Percentiles rank a stretch among this genome's conserved stretches.
Evolutionary conservation across 164 flowering plant species (phyloP).

Genomic region (Nymphaea colorata): DNA sequence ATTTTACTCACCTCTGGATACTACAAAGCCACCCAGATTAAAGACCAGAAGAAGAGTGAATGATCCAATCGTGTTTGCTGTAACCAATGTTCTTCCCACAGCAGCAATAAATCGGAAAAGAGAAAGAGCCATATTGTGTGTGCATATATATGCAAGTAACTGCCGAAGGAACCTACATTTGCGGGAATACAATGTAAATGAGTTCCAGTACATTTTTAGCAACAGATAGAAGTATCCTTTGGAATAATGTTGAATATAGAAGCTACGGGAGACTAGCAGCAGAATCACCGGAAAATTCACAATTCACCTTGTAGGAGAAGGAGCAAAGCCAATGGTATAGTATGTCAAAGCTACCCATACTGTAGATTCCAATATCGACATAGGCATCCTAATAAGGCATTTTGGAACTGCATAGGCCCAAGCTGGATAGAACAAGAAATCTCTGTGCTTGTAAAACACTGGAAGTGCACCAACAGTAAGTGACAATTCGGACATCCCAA

Average conservation of each 20-base stretch:
- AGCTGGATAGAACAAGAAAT: constrained; percentile 71
- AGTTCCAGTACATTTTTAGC: no score
- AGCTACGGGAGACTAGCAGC: no score
- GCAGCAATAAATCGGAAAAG: constrained; percentile 63
- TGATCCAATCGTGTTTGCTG: constrained; percentile 63
- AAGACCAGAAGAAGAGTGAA: constrained; percentile 44
- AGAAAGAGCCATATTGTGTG: constrained; percentile 89
- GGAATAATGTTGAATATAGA: no score
- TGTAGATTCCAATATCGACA: constrained; percentile 52
- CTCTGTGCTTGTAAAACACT: constrained; percentile 92
- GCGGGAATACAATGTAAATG: no score
- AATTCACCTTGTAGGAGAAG: constrained; percentile 70
- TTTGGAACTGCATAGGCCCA: constrained; percentile 84
- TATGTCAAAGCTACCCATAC: constrained; percentile 64
- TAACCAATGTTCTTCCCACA: constrained; percentile 51
- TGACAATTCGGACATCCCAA: constrained; percentile 81
- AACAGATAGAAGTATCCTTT: no score
- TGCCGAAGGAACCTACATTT: no score
- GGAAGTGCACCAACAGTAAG: constrained; percentile 74
- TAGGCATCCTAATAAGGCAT: constrained; percentile 55
- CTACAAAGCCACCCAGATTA: constrained; percentile 82
- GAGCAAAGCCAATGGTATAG: constrained; percentile 82
- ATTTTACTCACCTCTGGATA: constrained; percentile 43
- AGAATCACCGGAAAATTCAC: not conserved
- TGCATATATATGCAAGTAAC: no score